Conservation (phyloP, 768 basidiomycete species). For the Auriscalpium orientale region DNA sequence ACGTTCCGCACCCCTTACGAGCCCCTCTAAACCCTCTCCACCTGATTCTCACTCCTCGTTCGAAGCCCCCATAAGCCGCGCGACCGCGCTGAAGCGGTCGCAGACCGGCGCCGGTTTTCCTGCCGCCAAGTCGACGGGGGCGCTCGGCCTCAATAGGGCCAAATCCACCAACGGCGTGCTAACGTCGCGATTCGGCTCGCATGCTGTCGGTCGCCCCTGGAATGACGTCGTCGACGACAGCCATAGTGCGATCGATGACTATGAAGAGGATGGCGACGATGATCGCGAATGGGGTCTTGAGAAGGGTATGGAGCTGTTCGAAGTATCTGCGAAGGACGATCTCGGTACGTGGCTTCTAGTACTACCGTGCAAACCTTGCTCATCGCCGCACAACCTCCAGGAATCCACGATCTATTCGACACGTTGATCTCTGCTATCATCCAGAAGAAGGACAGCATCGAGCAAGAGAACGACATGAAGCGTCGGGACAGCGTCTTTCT, state of each 20-base stretch:
- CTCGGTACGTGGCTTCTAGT: constrained; percentile 42
- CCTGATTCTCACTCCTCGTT: constrained; percentile 54
- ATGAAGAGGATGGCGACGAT: constrained; percentile 39
- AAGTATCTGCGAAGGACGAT: constrained; percentile 89
- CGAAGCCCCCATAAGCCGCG: constrained; percentile 40
- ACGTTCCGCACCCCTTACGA: constrained; percentile 52
- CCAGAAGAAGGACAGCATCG: constrained; percentile 66
- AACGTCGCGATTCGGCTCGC: constrained; percentile 51
- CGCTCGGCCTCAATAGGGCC: constrained; percentile 13
- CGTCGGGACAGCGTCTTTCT: constrained; percentile 82
- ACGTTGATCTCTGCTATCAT: constrained; percentile 78
- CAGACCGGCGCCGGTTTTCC: constrained; percentile 23
- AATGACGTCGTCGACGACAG: constrained; percentile 54
- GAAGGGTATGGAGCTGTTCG: constrained; percentile 82
- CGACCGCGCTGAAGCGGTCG: constrained; percentile 32
- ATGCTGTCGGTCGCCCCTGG: constrained; percentile 31
- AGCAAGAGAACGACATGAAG: constrained; percentile 71
- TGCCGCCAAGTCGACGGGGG: constrained; percentile 13
- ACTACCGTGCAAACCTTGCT: background rate
- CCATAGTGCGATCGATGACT: constrained; percentile 59
- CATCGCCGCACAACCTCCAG: constrained; percentile 28
- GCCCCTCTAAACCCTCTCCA: constrained; percentile 38
- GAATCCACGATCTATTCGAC: constrained; percentile 74
- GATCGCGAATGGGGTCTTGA: constrained; percentile 69
- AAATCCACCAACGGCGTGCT: constrained; percentile 5